A percentile compares a stretch with the other conserved stretches of the same genome.
Conservation (phyloP, 805 yeast species). For the Hanseniaspora singularis region DNA sequence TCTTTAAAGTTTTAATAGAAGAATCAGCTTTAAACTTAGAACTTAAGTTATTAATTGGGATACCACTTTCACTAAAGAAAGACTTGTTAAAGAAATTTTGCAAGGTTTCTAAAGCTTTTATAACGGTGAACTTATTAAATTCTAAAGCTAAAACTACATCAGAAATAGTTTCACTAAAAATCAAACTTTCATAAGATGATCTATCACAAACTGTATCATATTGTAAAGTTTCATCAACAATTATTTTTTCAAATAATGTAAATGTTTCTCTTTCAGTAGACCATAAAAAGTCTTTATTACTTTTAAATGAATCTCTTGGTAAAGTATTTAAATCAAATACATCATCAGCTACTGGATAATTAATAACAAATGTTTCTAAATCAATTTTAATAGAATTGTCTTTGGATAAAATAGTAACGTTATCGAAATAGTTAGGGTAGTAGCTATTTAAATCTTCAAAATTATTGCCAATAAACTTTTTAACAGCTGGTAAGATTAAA, state of each 20-base stretch:
- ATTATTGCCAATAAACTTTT: slow-evolving; percentile 29
- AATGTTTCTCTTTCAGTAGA: slow-evolving; percentile 46
- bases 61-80: slow-evolving; percentile 60
- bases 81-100: slow-evolving; percentile 58
- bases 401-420: slow-evolving; percentile 7
- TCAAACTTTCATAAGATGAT: slow-evolving; percentile 41
- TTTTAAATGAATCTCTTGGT: slow-evolving; percentile 17
- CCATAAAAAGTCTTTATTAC: slow-evolving; percentile 39
- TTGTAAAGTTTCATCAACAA: slow-evolving; percentile 30
- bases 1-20: slow-evolving; percentile 62
- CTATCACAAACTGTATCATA: slow-evolving; percentile 57
- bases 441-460: slow-evolving; percentile 33
- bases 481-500: slow-evolving; percentile 41
- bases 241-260: slow-evolving; percentile 45
- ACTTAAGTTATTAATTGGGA: slow-evolving; percentile 59
- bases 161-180: slow-evolving; percentile 61
- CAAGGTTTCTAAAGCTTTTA: slow-evolving; percentile 66
- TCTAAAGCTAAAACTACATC: slow-evolving; percentile 73
- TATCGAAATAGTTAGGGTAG: slow-evolving; percentile 31
- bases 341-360: slow-evolving; percentile 15
- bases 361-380: slow-evolving; percentile 15
- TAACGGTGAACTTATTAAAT: slow-evolving; percentile 77
- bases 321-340: slow-evolving; percentile 14
- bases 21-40: slow-evolving; percentile 33
- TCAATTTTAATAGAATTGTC: slow-evolving; percentile 16